Conservation (phyloP, 2,329 filamentous ascomycete genomes). For the Ophiostoma pallidulum region DNA sequence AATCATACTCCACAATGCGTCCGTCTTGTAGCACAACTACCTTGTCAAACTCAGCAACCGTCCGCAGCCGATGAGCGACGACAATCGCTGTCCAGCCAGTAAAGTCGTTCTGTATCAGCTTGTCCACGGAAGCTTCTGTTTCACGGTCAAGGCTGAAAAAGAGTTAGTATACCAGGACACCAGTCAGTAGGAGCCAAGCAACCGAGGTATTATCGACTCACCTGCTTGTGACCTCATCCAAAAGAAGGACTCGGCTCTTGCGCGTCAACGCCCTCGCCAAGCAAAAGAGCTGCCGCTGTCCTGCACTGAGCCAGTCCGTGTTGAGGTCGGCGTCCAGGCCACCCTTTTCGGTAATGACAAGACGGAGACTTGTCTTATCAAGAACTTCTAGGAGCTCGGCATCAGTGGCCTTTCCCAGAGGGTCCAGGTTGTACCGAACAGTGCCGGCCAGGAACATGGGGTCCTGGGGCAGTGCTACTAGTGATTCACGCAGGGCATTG, state of each 20-base stretch:
- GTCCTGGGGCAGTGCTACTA: conserved; percentile 42
- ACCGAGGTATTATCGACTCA: conserved; percentile 10
- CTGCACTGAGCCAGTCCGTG: conserved; percentile 27
- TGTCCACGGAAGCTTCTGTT: conserved; percentile 47
- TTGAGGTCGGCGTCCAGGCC: conserved; percentile 30
- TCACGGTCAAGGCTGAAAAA: conserved; percentile 40
- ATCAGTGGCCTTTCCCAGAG: conserved; percentile 27
- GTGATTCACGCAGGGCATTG: conserved; percentile 21
- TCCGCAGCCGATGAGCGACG: conserved; percentile 29
- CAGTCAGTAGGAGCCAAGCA: neutral
- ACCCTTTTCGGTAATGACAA: conserved; percentile 27
- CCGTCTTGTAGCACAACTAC: conserved; percentile 37
- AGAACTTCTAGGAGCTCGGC: conserved; percentile 20
- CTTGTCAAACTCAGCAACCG: conserved; percentile 40
- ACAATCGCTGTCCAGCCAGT: conserved; percentile 41
- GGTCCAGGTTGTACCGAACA: conserved; percentile 41
- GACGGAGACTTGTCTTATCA: conserved; percentile 17
- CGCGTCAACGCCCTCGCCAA: conserved; percentile 38
- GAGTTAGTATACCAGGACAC: neutral
- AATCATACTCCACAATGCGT: conserved; percentile 24
- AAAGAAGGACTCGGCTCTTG: conserved; percentile 31
- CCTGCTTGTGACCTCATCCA: conserved; percentile 36
- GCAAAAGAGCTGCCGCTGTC: conserved; percentile 42
- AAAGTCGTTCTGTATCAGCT: conserved; percentile 44
- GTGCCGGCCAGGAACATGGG: conserved; percentile 39